Base-by-base conservation (phyloP, 345 rosid genomes). In the Lepidium didymum region DNA sequence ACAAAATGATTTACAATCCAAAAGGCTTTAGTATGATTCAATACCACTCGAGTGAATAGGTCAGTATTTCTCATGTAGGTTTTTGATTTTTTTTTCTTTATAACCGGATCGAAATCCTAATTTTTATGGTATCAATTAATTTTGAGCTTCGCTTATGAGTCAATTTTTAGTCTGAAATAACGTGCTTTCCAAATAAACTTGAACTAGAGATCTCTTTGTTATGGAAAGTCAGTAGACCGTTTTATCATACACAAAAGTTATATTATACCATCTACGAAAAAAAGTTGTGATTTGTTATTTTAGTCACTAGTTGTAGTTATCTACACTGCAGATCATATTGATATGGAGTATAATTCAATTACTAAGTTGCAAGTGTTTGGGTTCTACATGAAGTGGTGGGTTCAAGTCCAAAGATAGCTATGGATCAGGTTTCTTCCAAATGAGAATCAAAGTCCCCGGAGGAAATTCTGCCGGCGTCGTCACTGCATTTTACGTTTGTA, bases 391-490 rank as follows among this genome's bases (percentile, higher is more conserved):
- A 33, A 61, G 93, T 9, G 68, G 80, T 64, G 91, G 91, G 8
- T 85, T 89, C 56, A 80, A 68, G 5, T 89, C 96, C 15, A 84
- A 80, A 73, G 46, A 44, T 47, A 51, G 18, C 15, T 89, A 77
- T 41, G 93, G 86, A 10, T 81, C 84, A 44, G 96, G 96, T 54
- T 79, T 75, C 51, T 81, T 85, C 70, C 53, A 80, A 38, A 25
- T 83, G 69, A 80, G 69, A 56, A 79, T 87, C 21, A 89, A 84
- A 83, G 58, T 84, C 27, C 87, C 91, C 2, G 66, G 49, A 47
- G 84, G 72, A 51, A 81, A 87, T 79, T 74, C 93, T 33, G 84
- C 81, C 2, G 92, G 93, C 25, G 82, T 85, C 43, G 82, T 89
- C 18, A 85, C 93, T 0, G 89, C 91, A 18, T 87, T 80, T 61